Conservation (phyloP, 164 flowering plant species). For the Brasenia schreberi region DNA sequence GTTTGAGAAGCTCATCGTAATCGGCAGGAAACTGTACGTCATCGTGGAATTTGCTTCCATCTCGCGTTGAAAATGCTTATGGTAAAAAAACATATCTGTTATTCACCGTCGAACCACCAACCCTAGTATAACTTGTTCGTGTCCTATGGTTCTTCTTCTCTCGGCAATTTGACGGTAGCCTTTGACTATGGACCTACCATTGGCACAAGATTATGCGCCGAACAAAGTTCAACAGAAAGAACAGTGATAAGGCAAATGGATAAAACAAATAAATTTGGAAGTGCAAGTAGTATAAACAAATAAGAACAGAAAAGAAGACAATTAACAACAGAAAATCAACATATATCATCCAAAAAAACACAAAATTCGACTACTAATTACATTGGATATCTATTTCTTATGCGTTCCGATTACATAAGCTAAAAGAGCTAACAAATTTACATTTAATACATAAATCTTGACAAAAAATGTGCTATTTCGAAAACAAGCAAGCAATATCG, state of each 20-base stretch:
- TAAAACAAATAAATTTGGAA: no score
- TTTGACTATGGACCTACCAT: slow-evolving; percentile 7
- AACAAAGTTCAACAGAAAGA: no score
- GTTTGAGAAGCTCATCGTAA: slow-evolving; percentile 60
- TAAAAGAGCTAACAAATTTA: no score
- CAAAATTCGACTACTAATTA: no score
- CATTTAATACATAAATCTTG: no score
- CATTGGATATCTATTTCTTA: no score
- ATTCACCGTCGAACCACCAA: slow-evolving; percentile 1
- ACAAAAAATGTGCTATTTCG: background rate
- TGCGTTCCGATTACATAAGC: no score
- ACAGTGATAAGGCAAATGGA: no score
- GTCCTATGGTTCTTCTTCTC: background rate
- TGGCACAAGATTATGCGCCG: background rate
- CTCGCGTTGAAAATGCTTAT: slow-evolving; percentile 18
- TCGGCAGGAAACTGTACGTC: slow-evolving; percentile 63
- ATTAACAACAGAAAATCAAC: background rate
- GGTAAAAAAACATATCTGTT: slow-evolving; percentile 6
- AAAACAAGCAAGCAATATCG: background rate
- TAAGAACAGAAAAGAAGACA: background rate
- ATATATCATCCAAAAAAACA: background rate
- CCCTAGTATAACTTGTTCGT: slow-evolving; percentile 1
- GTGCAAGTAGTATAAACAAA: no score
- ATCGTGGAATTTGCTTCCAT: slow-evolving; percentile 15
- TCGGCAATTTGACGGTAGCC: slow-evolving; percentile 3